A percentile compares a stretch with the other conserved stretches of the same genome.
Conservation (phyloP, 1,139 yeast species). For the Komagataea norvegica region DNA sequence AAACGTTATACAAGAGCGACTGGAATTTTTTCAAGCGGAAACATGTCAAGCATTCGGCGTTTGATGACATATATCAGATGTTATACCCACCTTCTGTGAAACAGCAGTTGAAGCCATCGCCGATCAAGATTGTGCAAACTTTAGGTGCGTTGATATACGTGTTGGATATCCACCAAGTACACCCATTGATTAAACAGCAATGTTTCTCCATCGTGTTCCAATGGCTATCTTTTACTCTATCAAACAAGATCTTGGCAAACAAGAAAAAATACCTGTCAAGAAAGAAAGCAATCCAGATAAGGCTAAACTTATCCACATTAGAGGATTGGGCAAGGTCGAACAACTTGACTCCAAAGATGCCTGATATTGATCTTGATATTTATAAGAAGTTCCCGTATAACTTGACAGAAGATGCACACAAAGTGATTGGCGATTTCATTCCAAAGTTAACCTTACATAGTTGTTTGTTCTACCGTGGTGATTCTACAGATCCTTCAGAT, state of each 20-base stretch:
- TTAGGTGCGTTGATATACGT: slow-evolving; percentile 87
- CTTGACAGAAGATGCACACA: slow-evolving; percentile 29
- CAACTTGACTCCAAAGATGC: slow-evolving; percentile 52
- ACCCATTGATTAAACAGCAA: slow-evolving; percentile 69
- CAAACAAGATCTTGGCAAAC: slow-evolving; percentile 64
- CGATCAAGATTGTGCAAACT: slow-evolving; percentile 78
- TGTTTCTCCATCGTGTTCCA: slow-evolving; percentile 74
- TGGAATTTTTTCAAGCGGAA: slow-evolving; percentile 70
- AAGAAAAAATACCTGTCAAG: slow-evolving; percentile 56
- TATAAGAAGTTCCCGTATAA: slow-evolving; percentile 41
- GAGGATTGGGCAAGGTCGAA: slow-evolving; percentile 93
- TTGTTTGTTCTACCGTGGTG: slow-evolving; percentile 18
- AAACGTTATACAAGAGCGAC: slow-evolving; percentile 56
- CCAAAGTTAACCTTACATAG: slow-evolving; percentile 7
- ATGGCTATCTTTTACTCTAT: slow-evolving; percentile 68
- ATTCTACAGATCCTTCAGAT: slow-evolving; percentile 16
- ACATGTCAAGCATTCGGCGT: slow-evolving; percentile 33
- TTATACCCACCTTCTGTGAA: slow-evolving; percentile 65
- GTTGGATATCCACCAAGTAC: slow-evolving; percentile 74
- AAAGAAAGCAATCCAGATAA: slow-evolving; percentile 80
- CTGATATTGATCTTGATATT: slow-evolving; percentile 36
- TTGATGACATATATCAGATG: slow-evolving; percentile 65
- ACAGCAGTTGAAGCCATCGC: slow-evolving; percentile 79
- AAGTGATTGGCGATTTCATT: slow-evolving; percentile 15
- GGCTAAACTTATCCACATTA: slow-evolving; percentile 76